These are phyloP conservation scores for Trichophyton rubrum DNA, from an alignment of 2,329 filamentous ascomycete genomes.

Conservation along the genomic window DNA sequence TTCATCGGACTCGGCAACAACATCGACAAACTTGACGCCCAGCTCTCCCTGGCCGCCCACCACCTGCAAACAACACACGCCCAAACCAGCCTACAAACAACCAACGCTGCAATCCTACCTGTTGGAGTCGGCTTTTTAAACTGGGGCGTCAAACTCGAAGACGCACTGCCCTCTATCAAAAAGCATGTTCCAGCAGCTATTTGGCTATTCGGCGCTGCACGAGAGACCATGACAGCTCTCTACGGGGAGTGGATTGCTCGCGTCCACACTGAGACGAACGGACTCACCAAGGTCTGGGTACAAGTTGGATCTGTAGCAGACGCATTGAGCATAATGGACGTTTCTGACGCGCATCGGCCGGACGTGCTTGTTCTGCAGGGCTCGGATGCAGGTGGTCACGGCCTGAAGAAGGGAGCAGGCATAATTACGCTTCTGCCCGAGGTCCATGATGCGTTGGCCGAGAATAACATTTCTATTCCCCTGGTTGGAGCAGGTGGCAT, in stretches of 20 bases:
- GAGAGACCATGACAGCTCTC: constrained; percentile 17
- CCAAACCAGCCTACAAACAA: background rate
- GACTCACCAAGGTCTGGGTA: constrained; percentile 39
- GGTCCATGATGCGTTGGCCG: constrained; percentile 31
- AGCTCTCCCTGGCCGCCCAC: constrained; percentile 20
- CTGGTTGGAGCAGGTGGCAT: constrained; percentile 44
- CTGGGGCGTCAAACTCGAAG: constrained; percentile 25
- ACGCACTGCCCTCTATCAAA: constrained; percentile 20
- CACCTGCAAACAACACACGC: constrained; percentile 13
- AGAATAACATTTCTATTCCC: constrained; percentile 23
- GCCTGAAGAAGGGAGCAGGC: constrained; percentile 34
- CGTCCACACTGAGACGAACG: constrained; percentile 28
- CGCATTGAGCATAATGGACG: constrained; percentile 22
- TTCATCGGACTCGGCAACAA: constrained; percentile 49
- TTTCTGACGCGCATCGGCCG: constrained; percentile 5
- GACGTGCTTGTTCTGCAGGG: constrained; percentile 44
- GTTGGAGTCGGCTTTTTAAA: constrained; percentile 31
- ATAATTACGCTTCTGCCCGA: constrained; percentile 42
- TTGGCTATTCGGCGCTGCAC: constrained; percentile 30
- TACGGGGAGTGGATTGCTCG: constrained; percentile 28
- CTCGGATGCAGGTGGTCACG: constrained; percentile 44
- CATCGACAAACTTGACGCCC: constrained; percentile 19
- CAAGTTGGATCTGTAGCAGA: constrained; percentile 41
- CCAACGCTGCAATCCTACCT: constrained; percentile 18
- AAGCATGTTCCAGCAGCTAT: constrained; percentile 27